phyloP scores from a whole-genome alignment of 805 yeast species.

The Pichia sporocuriosa region DNA sequence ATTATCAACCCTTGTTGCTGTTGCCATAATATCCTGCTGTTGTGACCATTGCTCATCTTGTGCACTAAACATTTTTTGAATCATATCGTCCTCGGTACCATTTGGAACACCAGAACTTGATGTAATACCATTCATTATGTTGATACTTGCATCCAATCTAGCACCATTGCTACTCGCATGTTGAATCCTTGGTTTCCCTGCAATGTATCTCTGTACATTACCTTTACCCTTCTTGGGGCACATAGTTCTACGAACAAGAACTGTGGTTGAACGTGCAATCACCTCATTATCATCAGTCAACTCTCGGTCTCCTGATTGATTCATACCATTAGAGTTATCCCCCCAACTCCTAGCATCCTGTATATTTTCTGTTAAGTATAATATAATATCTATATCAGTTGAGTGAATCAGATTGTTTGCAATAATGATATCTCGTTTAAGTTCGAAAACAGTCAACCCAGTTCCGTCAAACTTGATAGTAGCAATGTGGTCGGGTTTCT shows the following conservation, averaged over 20 bases:
- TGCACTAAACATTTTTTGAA: slow-evolving; percentile 83
- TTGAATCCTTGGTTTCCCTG: slow-evolving; percentile 56
- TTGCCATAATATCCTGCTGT: slow-evolving; percentile 85
- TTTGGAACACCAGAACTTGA: slow-evolving; percentile 12
- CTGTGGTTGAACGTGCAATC: slow-evolving; percentile 83
- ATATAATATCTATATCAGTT: slow-evolving; percentile 68
- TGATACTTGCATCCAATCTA: slow-evolving; percentile 23
- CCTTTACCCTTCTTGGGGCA: slow-evolving; percentile 43
- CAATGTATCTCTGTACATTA: slow-evolving; percentile 62
- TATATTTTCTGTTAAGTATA: slow-evolving; percentile 54
- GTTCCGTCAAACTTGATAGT: slow-evolving; percentile 92
- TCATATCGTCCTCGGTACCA: slow-evolving; percentile 73
- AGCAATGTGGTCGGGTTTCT: slow-evolving; percentile 54
- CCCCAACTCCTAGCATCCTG: slow-evolving; percentile 1
- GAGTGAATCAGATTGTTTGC: slow-evolving; percentile 80
- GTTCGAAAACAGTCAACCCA: slow-evolving; percentile 89
- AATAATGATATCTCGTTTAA: slow-evolving; percentile 81
- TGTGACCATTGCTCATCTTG: slow-evolving; percentile 94
- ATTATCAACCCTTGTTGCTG: slow-evolving; percentile 61
- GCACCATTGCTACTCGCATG: slow-evolving; percentile 16
- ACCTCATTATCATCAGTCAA: slow-evolving; percentile 85
- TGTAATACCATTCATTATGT: slow-evolving; percentile 9
- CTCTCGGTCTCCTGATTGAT: slow-evolving; percentile 34
- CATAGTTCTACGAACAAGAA: slow-evolving; percentile 75
- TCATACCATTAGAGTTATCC: neutral